Percentiles rank a stretch among this genome's conserved stretches.
Evolutionary conservation across 164 flowering plant species (phyloP).

Genomic region (Buxus sempervirens): DNA sequence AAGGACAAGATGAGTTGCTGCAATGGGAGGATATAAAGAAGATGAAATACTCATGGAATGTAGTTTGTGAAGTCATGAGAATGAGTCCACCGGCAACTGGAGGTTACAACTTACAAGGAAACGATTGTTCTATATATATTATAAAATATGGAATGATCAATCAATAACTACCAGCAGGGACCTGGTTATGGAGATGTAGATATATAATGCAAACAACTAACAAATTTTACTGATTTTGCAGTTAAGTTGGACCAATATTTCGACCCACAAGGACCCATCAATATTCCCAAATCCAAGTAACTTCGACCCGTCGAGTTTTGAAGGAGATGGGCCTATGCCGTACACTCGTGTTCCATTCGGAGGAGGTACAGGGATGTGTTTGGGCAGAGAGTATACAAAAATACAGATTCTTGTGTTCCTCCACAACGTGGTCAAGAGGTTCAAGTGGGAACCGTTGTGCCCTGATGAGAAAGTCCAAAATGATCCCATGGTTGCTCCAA

Average conservation of each 20-base stretch:
- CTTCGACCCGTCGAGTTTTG: no score
- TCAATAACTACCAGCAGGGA: no score
- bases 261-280: background rate
- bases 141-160: no score
- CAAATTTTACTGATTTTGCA: background rate
- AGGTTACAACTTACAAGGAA: background rate
- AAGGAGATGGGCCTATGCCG: no score
- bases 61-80: background rate
- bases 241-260: background rate
- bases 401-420: background rate
- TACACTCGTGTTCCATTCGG: slow-evolving; percentile 5
- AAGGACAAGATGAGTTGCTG: slow-evolving; percentile 22
- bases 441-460: background rate
- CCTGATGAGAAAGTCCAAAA: background rate
- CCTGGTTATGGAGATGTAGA: background rate
- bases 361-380: slow-evolving; percentile 2
- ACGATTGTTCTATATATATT: no score
- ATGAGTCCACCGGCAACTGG: background rate
- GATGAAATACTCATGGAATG: no score
- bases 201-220: background rate
- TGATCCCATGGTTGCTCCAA: background rate
- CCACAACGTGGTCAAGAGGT: no score
- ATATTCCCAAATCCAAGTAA: background rate
- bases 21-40: no score
- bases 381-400: background rate